Base-by-base conservation (phyloP, 2,329 filamentous ascomycete genomes). In the Coniosporium tulheliwenetii region DNA sequence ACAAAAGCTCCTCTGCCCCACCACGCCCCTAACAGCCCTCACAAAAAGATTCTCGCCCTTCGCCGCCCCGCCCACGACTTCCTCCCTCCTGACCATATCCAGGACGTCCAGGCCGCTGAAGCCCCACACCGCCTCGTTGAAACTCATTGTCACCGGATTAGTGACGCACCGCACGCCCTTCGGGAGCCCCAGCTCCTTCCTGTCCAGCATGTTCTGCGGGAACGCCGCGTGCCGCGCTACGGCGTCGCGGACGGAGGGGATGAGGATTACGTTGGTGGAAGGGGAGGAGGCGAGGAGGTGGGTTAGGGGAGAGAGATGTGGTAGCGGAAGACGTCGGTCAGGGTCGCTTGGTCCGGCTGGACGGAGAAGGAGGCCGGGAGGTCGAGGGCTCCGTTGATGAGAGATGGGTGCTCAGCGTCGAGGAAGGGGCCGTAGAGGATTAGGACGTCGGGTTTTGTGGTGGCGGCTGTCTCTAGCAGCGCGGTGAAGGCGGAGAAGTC, bases 1-100 rank as follows among this genome's bases (percentile, higher is more conserved):
- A 52, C 85, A 85, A 60, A 87, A 96, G 54, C 91, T 86, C 5
- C 87, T 70, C 62, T 96, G 91, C 60, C 94, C 82, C 43, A 98
- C 75, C 13, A 98, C 60, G 49, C 91, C 80, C 14, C 77, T 72
- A 5, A 81, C 76, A 37, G 87, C 61, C n/a, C 89, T 66, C 12
- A 78, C 75, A 52, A 89, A 67, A 19, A 83, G 51, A 48, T 83
- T 77, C 0, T 52, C 50, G 30, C 4, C 71, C 8, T 58, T 57
- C 0, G 71, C 69, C 38, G 66, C 69, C 1, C 71, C 73, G 14
- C 73, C 71, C 5, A 66, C 60, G 1, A 80, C 67, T 58, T 93
- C 85, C 51, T 89, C 80, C 19, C 72, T 67, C n/a, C 79, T 72
- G 40, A 95, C 64, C 60, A 95, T 85, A 46, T 77, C 86, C 1